Percentiles rank a stretch among this genome's conserved stretches.
These are phyloP conservation scores for Syzygium grande DNA, from an alignment of 345 rosid genomes.

Conservation along the genomic window DNA sequence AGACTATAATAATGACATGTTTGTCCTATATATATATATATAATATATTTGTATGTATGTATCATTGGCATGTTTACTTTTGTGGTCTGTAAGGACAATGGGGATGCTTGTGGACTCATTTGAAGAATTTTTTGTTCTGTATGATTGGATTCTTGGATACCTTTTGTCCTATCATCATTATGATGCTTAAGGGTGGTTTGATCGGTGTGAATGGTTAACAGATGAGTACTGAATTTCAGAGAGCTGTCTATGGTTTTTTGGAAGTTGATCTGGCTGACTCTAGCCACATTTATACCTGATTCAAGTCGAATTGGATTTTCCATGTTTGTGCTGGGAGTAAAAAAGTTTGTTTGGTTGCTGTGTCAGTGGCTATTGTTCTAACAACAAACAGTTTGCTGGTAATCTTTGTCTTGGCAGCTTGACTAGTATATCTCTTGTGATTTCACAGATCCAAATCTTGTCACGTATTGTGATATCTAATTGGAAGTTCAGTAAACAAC, in stretches of 20 bases:
- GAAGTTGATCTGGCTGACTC: background rate
- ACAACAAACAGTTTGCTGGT: background rate
- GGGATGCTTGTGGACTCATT: background rate
- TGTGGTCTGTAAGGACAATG: background rate
- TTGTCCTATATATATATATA: background rate
- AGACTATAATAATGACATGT: background rate
- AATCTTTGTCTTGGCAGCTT: background rate
- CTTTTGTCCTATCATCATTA: background rate
- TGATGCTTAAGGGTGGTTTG: background rate
- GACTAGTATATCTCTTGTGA: background rate
- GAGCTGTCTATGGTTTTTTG: background rate
- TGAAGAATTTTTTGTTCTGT: background rate
- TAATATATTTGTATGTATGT: background rate
- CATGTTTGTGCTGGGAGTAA: background rate
- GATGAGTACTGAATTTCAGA: background rate
- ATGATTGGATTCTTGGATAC: background rate
- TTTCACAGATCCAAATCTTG: background rate
- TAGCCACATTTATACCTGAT: background rate
- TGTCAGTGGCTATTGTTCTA: background rate
- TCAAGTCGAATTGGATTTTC: background rate
- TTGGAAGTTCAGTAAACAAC: background rate
- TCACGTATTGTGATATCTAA: background rate
- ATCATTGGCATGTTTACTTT: background rate
- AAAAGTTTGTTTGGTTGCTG: background rate
- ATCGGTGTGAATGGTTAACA: background rate